These are phyloP conservation scores for Microstegium vimineum DNA, from an alignment of 176 grass and related monocot genomes.

Conservation along the genomic window DNA sequence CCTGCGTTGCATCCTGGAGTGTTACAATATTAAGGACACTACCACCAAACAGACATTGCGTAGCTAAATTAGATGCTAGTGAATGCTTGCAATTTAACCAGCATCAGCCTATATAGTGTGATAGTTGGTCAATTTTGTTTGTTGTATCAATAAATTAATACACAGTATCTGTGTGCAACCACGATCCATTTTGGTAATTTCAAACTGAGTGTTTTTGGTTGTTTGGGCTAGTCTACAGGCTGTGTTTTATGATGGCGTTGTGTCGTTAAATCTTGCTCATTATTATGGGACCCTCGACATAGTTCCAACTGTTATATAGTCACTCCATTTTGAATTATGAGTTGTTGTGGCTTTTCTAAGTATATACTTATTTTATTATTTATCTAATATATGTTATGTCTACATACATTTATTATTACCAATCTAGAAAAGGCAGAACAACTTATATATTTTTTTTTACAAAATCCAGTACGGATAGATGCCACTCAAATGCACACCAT, in stretches of 20 bases:
- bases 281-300: no score
- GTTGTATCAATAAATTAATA: background rate
- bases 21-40: slow-evolving; percentile 11
- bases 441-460: no score
- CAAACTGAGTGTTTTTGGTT: background rate
- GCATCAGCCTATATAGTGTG: background rate
- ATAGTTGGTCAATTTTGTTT: background rate
- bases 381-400: no score
- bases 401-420: no score
- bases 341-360: no score
- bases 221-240: background rate
- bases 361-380: no score
- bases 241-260: background rate
- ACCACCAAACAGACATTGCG: background rate
- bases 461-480: no score
- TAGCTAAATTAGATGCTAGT: slow-evolving; percentile 3
- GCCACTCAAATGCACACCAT: no score
- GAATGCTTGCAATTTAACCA: background rate
- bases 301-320: no score
- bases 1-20: background rate
- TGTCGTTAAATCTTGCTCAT: background rate
- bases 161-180: background rate
- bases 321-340: no score
- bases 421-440: no score
- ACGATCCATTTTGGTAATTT: background rate